Evolutionary conservation across 495 filamentous ascomycete genomes (phyloP).

Genomic region (Penicillium desertorum): DNA sequence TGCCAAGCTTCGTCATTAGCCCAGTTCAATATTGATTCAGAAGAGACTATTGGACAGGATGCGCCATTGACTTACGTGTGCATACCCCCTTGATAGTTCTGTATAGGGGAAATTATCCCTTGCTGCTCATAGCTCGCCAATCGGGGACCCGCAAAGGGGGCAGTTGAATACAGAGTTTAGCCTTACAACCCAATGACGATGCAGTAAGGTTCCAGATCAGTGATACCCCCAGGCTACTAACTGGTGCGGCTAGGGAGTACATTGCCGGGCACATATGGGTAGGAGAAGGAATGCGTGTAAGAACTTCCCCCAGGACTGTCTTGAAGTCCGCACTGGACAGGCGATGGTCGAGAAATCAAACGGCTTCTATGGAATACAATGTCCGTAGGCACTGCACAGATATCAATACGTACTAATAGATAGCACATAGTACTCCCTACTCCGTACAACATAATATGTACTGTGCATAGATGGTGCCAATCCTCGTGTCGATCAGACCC

Average conservation of each 20-base stretch:
- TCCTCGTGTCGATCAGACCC: conserved; percentile 27
- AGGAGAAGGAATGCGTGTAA: conserved; percentile 22
- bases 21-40: conserved; percentile 12
- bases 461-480: conserved; percentile 21
- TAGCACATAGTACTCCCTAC: too few species aligned
- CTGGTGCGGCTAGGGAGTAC: too few species aligned
- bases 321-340: conserved; percentile 24
- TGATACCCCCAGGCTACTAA: conserved; percentile 11
- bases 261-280: conserved; percentile 13
- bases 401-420: too few species aligned
- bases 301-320: conserved; percentile 7
- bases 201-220: conserved; percentile 13
- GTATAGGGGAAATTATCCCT: conserved; percentile 18
- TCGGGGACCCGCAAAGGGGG: conserved; percentile 14
- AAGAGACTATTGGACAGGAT: conserved; percentile 2
- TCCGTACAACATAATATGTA: background rate
- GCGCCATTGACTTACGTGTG: conserved; percentile 18
- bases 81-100: conserved; percentile 1
- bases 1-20: conserved; percentile 19
- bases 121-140: conserved; percentile 9
- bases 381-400: background rate
- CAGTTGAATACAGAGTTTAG: conserved; percentile 1
- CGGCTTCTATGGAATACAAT: conserved; percentile 15
- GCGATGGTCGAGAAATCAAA: conserved; percentile 29
- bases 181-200: conserved; percentile 17